phyloP scores from a whole-genome alignment of 2,329 filamentous ascomycete genomes.

The Colletotrichum sp. region DNA sequence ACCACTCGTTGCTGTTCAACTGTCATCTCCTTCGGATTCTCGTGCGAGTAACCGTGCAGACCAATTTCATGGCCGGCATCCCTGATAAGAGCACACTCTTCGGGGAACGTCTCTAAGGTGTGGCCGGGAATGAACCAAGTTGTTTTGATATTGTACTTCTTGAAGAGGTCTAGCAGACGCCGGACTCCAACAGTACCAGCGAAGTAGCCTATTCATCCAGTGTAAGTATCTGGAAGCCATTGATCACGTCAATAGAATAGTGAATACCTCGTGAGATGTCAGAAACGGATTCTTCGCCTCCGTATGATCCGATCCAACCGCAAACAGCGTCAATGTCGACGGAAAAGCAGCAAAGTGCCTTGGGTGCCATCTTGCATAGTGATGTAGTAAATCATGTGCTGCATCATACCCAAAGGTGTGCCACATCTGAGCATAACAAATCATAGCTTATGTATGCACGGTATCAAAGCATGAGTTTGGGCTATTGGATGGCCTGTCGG shows the following conservation, averaged over 20 bases:
- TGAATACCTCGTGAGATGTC: slow-evolving; percentile 71
- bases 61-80: slow-evolving; percentile 55
- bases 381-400: not conserved
- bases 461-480: not conserved
- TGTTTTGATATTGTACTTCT: slow-evolving; percentile 76
- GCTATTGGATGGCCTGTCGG: not conserved
- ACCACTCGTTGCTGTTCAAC: slow-evolving; percentile 78
- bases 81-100: slow-evolving; percentile 46
- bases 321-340: slow-evolving; percentile 78
- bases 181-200: slow-evolving; percentile 66
- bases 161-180: slow-evolving; percentile 72
- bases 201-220: not conserved
- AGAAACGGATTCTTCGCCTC: slow-evolving; percentile 72
- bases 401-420: not conserved
- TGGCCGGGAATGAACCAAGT: slow-evolving; percentile 57
- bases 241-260: not conserved
- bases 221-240: not conserved
- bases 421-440: not conserved
- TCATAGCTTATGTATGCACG: not conserved
- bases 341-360: not conserved
- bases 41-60: slow-evolving; percentile 75
- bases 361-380: not conserved
- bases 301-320: slow-evolving; percentile 78
- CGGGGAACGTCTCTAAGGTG: slow-evolving; percentile 52
- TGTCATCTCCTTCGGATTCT: slow-evolving; percentile 75